Percentiles rank a stretch among this genome's conserved stretches.
These are phyloP conservation scores for Aspergillus hiratsukae DNA, from an alignment of 2,329 filamentous ascomycete species.

Conservation along the genomic window DNA sequence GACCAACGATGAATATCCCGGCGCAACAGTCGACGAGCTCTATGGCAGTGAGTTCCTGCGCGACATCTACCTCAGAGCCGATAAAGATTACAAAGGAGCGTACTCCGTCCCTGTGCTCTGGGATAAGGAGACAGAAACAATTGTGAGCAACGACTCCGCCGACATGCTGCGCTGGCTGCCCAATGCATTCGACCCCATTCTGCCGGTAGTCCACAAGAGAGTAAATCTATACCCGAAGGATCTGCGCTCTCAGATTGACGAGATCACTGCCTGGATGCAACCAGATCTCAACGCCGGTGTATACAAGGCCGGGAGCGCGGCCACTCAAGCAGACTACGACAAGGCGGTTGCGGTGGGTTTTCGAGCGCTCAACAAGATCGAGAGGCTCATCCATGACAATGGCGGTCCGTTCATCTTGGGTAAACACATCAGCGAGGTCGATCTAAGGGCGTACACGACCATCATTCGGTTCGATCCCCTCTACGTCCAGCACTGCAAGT, in stretches of 20 bases:
- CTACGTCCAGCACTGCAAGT: slow-evolving; percentile 65
- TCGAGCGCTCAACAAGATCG: slow-evolving; percentile 56
- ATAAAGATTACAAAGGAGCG: slow-evolving; percentile 56
- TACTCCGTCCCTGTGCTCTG: slow-evolving; percentile 60
- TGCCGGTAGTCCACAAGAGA: slow-evolving; percentile 38
- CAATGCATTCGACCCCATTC: slow-evolving; percentile 50
- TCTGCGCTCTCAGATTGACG: slow-evolving; percentile 49
- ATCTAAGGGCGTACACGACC: slow-evolving; percentile 55
- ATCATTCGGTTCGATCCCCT: slow-evolving; percentile 57
- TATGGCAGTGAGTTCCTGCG: slow-evolving; percentile 57
- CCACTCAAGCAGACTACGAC: slow-evolving; percentile 53
- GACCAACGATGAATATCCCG: slow-evolving; percentile 51
- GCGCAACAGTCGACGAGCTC: slow-evolving; percentile 57
- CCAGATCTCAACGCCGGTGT: slow-evolving; percentile 56
- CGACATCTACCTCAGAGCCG: slow-evolving; percentile 59
- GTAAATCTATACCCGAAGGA: slow-evolving; percentile 52
- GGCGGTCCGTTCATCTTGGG: slow-evolving; percentile 56
- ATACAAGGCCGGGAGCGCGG: slow-evolving; percentile 59
- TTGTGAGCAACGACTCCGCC: slow-evolving; percentile 59
- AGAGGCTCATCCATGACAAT: slow-evolving; percentile 44
- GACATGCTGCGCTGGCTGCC: slow-evolving; percentile 57
- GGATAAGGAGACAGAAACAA: slow-evolving; percentile 54
- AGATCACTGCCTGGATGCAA: slow-evolving; percentile 51
- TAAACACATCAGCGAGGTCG: slow-evolving; percentile 53
- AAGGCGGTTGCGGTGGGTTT: slow-evolving; percentile 53